phyloP scores from a whole-genome alignment of 345 rosid genomes.

The Leavenworthia alabamica region DNA sequence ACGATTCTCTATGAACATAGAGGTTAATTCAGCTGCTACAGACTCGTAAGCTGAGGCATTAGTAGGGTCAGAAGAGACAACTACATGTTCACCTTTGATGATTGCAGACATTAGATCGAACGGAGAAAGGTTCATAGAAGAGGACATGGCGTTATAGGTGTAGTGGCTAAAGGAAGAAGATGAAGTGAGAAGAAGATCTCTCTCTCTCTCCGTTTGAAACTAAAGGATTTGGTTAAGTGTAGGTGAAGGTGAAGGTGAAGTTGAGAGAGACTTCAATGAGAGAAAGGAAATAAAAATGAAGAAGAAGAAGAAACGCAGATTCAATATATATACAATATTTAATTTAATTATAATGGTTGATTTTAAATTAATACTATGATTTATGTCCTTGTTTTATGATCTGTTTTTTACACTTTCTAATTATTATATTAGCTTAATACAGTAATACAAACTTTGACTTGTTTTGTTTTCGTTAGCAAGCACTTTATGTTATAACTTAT shows the following conservation, averaged over 20 bases:
- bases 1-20: conserved; percentile 60
- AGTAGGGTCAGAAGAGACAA: conserved; percentile 44
- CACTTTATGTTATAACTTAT: neutral
- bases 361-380: conserved; percentile 39
- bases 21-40: conserved; percentile 39
- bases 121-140: conserved; percentile 49
- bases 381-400: neutral
- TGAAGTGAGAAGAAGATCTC: conserved; percentile 29
- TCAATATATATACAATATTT: too few relatives aligned
- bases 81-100: conserved; percentile 48
- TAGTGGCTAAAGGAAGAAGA: conserved; percentile 14
- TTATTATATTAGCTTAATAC: neutral
- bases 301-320: neutral
- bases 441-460: conserved; percentile 8
- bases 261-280: conserved; percentile 34
- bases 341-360: neutral
- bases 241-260: conserved; percentile 43
- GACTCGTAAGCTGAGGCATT: conserved; percentile 52
- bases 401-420: neutral
- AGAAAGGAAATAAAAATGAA: conserved; percentile 13
- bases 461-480: neutral
- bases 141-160: conserved; percentile 11
- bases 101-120: conserved; percentile 79
- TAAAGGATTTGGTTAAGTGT: conserved; percentile 31
- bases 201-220: conserved; percentile 4